phyloP scores from a whole-genome alignment of 495 filamentous ascomycete genomes.

The Talaromyces proteolyticus region DNA sequence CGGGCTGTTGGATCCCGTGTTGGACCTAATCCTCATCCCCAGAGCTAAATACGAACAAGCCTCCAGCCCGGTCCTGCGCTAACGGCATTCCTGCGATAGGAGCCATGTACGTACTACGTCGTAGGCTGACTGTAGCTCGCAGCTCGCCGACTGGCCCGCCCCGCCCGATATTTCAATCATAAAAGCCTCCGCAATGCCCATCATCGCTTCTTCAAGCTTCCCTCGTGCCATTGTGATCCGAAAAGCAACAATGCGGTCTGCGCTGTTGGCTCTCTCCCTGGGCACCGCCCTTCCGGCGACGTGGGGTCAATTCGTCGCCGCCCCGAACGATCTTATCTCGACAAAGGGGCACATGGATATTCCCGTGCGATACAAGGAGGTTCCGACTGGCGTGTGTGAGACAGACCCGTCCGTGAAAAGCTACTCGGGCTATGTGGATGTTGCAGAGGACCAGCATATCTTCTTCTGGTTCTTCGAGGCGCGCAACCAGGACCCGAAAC shows the following conservation, averaged over 20 bases:
- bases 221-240: background rate
- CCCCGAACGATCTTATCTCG: conserved; percentile 46
- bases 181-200: background rate
- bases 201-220: background rate
- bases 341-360: conserved; percentile 46
- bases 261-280: conserved; percentile 7
- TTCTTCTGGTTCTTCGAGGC: conserved; percentile 66
- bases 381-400: conserved; percentile 60
- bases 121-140: background rate
- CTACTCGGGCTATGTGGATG: conserved; percentile 62
- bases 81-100: background rate
- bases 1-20: no score
- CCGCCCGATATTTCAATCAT: background rate
- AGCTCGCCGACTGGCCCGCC: background rate
- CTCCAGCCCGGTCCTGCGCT: background rate
- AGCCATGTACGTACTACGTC: no score
- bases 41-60: no score
- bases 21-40: no score
- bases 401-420: conserved; percentile 58
- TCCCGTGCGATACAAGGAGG: conserved; percentile 55
- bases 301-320: conserved; percentile 51
- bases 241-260: conserved; percentile 3
- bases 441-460: conserved; percentile 54
- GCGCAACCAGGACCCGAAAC: conserved; percentile 43
- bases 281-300: conserved; percentile 8